These are phyloP conservation scores for Russula sp. DNA, from an alignment of 768 basidiomycete species.

Conservation along the genomic window DNA sequence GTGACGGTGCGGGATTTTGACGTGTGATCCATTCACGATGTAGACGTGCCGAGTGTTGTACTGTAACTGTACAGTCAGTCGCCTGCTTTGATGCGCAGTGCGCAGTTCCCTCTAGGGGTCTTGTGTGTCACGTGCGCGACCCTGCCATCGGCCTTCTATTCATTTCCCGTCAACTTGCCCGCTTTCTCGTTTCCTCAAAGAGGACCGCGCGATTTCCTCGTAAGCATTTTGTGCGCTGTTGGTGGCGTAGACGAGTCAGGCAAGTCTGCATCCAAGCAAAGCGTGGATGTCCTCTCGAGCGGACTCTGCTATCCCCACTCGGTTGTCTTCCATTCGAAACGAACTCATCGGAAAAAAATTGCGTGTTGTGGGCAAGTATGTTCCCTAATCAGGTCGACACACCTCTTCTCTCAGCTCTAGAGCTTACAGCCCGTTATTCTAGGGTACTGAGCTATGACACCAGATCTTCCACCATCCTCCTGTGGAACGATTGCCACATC, in stretches of 20 bases:
- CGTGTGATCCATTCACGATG: conserved; percentile 39
- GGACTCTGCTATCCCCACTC: conserved; percentile 27
- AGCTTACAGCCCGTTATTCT: conserved; percentile 1
- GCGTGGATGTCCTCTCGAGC: conserved; percentile 20
- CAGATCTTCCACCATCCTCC: conserved; percentile 20
- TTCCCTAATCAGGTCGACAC: conserved; percentile 1
- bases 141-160: no score
- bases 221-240: neutral
- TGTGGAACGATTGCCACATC: conserved; percentile 25
- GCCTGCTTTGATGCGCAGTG: no score
- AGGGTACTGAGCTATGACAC: conserved; percentile 29
- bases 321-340: conserved; percentile 23
- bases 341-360: conserved; percentile 30
- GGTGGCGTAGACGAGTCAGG: neutral
- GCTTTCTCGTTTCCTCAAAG: neutral
- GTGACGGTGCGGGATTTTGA: conserved; percentile 57
- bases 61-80: no score
- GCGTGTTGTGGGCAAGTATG: conserved; percentile 30
- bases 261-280: neutral
- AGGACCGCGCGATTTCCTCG: neutral
- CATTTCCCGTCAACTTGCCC: no score
- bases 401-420: neutral
- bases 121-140: no score
- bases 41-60: conserved; percentile 5
- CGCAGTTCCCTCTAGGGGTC: no score